Evolutionary conservation across 441 rosid species (phyloP), one percentile per base, ranked within the genome.

Genomic region (Isatis lusitanica): DNA sequence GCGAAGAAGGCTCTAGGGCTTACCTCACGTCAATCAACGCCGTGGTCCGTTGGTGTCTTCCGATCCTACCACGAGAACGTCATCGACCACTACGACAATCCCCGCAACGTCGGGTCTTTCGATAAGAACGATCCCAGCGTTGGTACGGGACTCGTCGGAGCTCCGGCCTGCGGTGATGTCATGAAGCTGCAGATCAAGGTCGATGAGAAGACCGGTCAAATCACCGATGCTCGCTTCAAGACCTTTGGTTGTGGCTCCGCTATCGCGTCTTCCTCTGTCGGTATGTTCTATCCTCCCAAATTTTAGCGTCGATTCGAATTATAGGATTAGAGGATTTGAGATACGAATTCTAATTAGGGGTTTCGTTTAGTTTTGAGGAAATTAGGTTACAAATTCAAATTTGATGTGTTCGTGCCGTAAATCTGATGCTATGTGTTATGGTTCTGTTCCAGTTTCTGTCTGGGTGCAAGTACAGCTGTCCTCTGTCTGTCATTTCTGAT

Each of bases 181-280:
- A 94, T 92, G 98, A 94, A 94, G 90, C 90, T 94, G 24, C 98
- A 92, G 58, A 92, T 94, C 48, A 94, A 79, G 87, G 92, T 92
- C 40, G 96, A 94, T 68, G 97, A 94, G 40, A 72, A 83, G 76
- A 87, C 91, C 16, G 97, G 96, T 7, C 79, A 90, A 78, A 94
- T 94, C 68, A 77, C 83, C 6, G 97, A 94, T 73, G 98, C 98
- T 63, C 80, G 98, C 31, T 94, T 94, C 73, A 94, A 94, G 88
- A 92, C 97, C 56, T 94, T 94, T 61, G 98, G 98, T 7, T 94
- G 97, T 68, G 98, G 97, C 0, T 94, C 98, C 0, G 97, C 97
- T n/a, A 92, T 94, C 64, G 97, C 97, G 0, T 94, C 98, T 1
- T 94, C 97, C 3, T 91, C 98, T 39, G 96, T 94, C 0, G 98